These are phyloP conservation scores for Aotearoamyces nothofagi DNA, from an alignment of 2,329 filamentous ascomycete species.

Conservation along the genomic window DNA sequence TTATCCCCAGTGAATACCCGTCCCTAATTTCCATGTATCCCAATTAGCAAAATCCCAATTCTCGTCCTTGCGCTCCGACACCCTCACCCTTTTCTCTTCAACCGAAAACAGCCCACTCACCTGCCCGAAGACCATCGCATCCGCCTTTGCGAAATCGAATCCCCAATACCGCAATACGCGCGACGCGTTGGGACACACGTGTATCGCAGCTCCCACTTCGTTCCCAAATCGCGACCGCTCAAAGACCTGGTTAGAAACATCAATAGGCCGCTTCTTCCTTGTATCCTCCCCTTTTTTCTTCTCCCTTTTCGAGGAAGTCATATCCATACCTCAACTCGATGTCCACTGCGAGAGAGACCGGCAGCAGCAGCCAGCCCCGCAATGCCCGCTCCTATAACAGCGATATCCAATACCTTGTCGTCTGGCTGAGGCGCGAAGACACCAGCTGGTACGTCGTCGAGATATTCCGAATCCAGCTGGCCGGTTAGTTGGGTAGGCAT, in stretches of 20 bases:
- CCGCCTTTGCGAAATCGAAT: slow-evolving; percentile 17
- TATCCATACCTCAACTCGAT: slow-evolving; percentile 15
- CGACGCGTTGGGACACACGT: slow-evolving; percentile 23
- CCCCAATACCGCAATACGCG: slow-evolving; percentile 20
- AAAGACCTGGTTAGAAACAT: slow-evolving; percentile 13
- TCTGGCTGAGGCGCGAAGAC: no score
- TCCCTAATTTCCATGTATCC: no score
- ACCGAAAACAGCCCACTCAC: no score
- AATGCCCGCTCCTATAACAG: slow-evolving; percentile 19
- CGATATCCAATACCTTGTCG: slow-evolving; percentile 9
- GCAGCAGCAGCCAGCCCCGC: slow-evolving; percentile 17
- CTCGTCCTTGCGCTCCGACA: no score
- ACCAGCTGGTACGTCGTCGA: no score
- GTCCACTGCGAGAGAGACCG: slow-evolving; percentile 13
- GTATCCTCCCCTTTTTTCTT: slow-evolving; percentile 11
- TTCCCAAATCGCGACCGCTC: slow-evolving; percentile 21
- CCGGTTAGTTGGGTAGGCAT: no score
- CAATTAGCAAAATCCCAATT: no score
- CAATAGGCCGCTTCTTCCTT: no score
- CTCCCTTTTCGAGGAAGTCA: slow-evolving; percentile 7
- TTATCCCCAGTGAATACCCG: no score
- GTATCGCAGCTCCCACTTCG: slow-evolving; percentile 27
- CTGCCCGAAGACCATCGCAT: no score
- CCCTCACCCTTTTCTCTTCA: no score
- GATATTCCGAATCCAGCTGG: no score